A percentile compares a stretch with the other conserved stretches of the same genome.
phyloP scores from a whole-genome alignment of 768 basidiomycete genomes.

The Clitopilus hobsonii region DNA sequence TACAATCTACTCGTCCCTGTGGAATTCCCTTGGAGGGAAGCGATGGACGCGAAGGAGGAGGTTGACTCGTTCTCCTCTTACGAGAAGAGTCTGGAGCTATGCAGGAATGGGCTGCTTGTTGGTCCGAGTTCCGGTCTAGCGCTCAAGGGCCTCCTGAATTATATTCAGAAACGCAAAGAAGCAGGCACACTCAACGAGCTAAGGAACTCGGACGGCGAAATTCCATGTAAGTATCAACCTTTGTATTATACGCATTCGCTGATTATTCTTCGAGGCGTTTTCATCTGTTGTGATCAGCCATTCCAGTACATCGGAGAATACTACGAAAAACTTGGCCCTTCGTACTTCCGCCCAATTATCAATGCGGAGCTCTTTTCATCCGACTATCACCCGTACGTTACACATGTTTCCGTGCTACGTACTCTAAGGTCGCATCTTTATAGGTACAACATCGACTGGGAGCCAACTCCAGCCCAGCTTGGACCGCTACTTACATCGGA shows the following conservation, averaged over 20 bases:
- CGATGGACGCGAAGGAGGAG: constrained; percentile 18
- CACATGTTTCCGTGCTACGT: background rate
- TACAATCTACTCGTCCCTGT: constrained; percentile 13
- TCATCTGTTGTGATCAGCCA: constrained; percentile 20
- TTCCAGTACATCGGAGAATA: constrained; percentile 21
- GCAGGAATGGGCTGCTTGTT: constrained; percentile 17
- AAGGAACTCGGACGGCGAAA: constrained; percentile 13
- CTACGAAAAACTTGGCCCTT: constrained; percentile 14
- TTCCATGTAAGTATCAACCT: constrained; percentile 9
- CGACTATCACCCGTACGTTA: constrained; percentile 15
- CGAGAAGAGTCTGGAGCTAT: constrained; percentile 17
- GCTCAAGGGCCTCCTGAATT: constrained; percentile 17
- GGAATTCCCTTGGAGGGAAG: constrained; percentile 19
- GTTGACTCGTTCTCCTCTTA: constrained; percentile 15
- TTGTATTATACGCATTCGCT: background rate
- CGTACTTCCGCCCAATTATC: constrained; percentile 15
- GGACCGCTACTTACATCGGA: constrained; percentile 6
- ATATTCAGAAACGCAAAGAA: constrained; percentile 13
- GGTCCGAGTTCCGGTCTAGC: constrained; percentile 18
- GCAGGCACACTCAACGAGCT: constrained; percentile 11
- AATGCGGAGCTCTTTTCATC: constrained; percentile 16
- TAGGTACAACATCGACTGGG: constrained; percentile 18
- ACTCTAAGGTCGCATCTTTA: background rate
- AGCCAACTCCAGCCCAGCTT: constrained; percentile 12
- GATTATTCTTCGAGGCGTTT: constrained; percentile 9